phyloP scores from a whole-genome alignment of 228 moss, liverwort and hornwort species.

The Sphagnum fallax region DNA sequence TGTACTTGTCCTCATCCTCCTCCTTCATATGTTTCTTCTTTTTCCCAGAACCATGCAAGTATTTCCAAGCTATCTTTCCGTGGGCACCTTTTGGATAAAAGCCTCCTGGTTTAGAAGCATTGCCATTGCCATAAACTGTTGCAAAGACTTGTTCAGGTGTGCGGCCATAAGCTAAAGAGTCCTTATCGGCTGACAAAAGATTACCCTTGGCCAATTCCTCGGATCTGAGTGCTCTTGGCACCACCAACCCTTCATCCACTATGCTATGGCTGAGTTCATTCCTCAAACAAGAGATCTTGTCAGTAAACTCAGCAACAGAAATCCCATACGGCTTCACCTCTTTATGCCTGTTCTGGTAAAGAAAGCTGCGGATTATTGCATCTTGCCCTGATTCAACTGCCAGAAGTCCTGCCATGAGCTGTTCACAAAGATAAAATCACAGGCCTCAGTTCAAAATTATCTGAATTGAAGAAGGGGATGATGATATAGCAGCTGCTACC shows the following conservation, averaged over 20 bases:
- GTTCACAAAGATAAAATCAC: neutral
- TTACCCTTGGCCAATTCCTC: constrained; percentile 27
- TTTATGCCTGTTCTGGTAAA: constrained; percentile 35
- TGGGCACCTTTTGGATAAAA: constrained; percentile 66
- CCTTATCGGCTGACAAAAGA: constrained; percentile 25
- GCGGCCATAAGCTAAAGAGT: constrained; percentile 33
- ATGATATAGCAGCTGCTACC: too few species aligned
- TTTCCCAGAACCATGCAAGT: constrained; percentile 1
- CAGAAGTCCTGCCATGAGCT: constrained; percentile 49
- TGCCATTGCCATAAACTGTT: constrained; percentile 45
- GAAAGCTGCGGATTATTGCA: constrained; percentile 46
- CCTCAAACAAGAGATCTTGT: constrained; percentile 31
- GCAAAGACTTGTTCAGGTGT: constrained; percentile 32
- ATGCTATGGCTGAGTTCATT: constrained; percentile 21
- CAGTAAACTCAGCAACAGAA: constrained; percentile 50
- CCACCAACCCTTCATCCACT: constrained; percentile 62
- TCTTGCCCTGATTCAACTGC: constrained; percentile 76
- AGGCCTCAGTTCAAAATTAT: too few species aligned
- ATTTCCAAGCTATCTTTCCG: constrained; percentile 20
- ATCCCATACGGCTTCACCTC: constrained; percentile 34
- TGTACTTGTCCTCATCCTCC: too few species aligned
- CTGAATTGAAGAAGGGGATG: too few species aligned
- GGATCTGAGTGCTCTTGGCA: constrained; percentile 26
- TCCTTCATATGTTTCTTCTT: too few species aligned
- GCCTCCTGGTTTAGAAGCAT: constrained; percentile 46